These are phyloP conservation scores for Ophiocordyceps camponoti-leonardi DNA, from an alignment of 2,329 filamentous ascomycete genomes.

Conservation along the genomic window DNA sequence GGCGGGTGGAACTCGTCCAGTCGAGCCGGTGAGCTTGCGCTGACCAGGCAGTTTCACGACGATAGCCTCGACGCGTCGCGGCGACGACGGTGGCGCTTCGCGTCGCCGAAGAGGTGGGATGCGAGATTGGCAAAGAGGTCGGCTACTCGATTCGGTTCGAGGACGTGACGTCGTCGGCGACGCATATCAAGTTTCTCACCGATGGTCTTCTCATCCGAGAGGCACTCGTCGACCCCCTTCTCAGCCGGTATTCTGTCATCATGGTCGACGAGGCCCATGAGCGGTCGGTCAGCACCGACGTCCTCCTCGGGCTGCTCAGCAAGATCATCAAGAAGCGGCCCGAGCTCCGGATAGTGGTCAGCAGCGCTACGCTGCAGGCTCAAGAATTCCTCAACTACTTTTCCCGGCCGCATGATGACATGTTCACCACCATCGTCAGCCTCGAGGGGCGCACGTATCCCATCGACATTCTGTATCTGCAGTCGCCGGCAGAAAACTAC, in stretches of 20 bases:
- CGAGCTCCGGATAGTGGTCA: constrained; percentile 76
- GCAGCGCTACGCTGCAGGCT: constrained; percentile 84
- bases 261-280: constrained; percentile 98
- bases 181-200: constrained; percentile 86
- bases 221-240: constrained; percentile 77
- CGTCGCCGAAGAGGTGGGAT: constrained; percentile 79
- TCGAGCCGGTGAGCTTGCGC: neutral
- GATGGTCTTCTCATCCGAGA: constrained; percentile 85
- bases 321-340: constrained; percentile 70
- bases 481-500: constrained; percentile 68
- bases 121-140: constrained; percentile 74
- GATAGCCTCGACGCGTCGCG: constrained; percentile 70
- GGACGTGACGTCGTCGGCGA: constrained; percentile 71
- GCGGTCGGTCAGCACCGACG: constrained; percentile 78
- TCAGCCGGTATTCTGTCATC: constrained; percentile 84
- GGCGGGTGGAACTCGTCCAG: constrained; percentile 28
- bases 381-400: constrained; percentile 78
- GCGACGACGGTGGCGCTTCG: constrained; percentile 77
- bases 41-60: neutral
- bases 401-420: constrained; percentile 14
- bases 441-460: constrained; percentile 79
- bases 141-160: constrained; percentile 90
- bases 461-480: constrained; percentile 71
- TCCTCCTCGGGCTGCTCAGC: constrained; percentile 76
- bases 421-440: constrained; percentile 45